phyloP scores from a whole-genome alignment of 768 basidiomycete species.

The Mycena venus region DNA sequence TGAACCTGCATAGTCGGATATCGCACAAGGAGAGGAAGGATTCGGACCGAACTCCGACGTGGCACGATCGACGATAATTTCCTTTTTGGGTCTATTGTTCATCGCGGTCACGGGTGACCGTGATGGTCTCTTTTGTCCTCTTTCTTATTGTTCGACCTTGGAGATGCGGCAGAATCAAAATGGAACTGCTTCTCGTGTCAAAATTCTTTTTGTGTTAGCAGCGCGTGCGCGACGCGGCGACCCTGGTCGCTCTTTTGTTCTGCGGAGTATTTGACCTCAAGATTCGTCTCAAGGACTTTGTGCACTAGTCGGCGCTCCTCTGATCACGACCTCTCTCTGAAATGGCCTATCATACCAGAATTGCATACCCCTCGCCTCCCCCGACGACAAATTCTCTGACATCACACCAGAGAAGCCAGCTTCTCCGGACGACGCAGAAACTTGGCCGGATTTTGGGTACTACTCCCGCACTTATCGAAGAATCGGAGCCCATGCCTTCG shows the following conservation, averaged over 20 bases:
- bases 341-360: constrained; percentile 43
- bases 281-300: not conserved
- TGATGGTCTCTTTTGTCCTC: not conserved
- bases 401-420: constrained; percentile 63
- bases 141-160: not conserved
- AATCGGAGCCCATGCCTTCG: constrained; percentile 27
- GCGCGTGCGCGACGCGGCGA: not conserved
- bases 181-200: not conserved
- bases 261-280: constrained; percentile 16
- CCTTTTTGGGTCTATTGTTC: not conserved
- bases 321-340: not conserved
- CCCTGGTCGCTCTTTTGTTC: constrained; percentile 20
- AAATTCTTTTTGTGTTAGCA: constrained; percentile 18
- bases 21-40: too few species aligned
- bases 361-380: constrained; percentile 63
- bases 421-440: constrained; percentile 71
- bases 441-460: constrained; percentile 70
- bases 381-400: constrained; percentile 72
- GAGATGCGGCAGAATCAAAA: not conserved
- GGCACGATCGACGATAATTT: not conserved
- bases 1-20: too few species aligned
- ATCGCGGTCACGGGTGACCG: not conserved
- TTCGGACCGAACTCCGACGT: not conserved
- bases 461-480: constrained; percentile 70
- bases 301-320: constrained; percentile 1